Evolutionary conservation across 2,329 filamentous ascomycete species (phyloP).

Genomic region (Colletotrichum lini): DNA sequence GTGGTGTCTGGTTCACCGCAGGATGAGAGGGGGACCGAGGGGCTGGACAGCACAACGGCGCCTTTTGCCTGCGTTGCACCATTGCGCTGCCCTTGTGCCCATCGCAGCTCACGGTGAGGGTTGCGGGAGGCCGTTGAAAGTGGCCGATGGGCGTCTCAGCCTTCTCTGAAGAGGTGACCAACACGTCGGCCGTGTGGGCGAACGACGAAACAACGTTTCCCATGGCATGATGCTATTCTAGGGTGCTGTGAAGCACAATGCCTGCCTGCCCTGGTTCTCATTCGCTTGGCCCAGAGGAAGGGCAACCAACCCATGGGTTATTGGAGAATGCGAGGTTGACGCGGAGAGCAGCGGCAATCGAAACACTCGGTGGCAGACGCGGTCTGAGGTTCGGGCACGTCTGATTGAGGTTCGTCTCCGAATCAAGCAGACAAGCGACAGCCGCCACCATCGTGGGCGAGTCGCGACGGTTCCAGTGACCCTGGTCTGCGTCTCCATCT

Average conservation of each 20-base stretch:
- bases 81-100: background rate
- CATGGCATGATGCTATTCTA: constrained; percentile 35
- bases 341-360: constrained; percentile 34
- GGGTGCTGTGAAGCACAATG: constrained; percentile 8
- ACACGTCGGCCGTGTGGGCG: constrained; percentile 4
- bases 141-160: constrained; percentile 30
- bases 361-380: constrained; percentile 32
- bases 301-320: constrained; percentile 14
- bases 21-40: constrained; percentile 22
- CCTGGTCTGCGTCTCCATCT: background rate
- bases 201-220: constrained; percentile 26
- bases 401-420: background rate
- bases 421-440: constrained; percentile 34
- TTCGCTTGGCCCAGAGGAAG: constrained; percentile 15
- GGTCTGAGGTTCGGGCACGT: constrained; percentile 10
- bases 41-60: constrained; percentile 20
- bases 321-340: background rate
- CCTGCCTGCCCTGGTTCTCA: constrained; percentile 11
- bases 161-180: constrained; percentile 26
- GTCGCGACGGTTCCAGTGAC: constrained; percentile 23
- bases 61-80: background rate
- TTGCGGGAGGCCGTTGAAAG: background rate
- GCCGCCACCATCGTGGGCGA: constrained; percentile 26
- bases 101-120: background rate
- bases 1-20: constrained; percentile 21